phyloP scores from a whole-genome alignment of 176 grass and related monocot species.

The Oryza punctata region DNA sequence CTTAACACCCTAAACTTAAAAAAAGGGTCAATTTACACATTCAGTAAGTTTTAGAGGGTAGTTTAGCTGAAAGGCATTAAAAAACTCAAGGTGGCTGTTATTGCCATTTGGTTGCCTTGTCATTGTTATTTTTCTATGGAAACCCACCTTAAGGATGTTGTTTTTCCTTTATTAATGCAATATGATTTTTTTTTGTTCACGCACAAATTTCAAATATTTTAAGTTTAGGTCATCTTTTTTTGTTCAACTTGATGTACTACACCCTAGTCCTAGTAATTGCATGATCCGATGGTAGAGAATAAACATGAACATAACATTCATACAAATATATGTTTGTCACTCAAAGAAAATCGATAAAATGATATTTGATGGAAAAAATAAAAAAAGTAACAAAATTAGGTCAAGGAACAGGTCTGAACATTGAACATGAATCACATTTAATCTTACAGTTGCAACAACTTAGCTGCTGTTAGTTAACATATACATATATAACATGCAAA shows the following conservation, averaged over 20 bases:
- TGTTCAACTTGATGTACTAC: constrained; percentile 13
- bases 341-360: neutral
- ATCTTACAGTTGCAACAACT: neutral
- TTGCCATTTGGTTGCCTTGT: neutral
- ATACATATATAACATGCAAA: neutral
- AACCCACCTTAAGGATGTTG: neutral
- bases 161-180: neutral
- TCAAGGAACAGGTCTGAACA: neutral
- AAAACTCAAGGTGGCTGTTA: neutral
- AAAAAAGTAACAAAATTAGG: neutral
- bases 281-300: neutral
- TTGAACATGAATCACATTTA: neutral
- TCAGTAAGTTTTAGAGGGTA: neutral
- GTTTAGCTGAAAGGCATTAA: neutral
- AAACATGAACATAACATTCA: neutral
- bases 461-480: neutral
- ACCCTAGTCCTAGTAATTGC: neutral
- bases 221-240: neutral
- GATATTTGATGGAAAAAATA: neutral
- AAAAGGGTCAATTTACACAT: neutral
- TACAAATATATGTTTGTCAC: neutral
- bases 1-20: neutral
- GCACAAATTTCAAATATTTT: neutral
- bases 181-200: neutral
- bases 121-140: neutral